Evolutionary conservation across 441 rosid species (phyloP), one percentile per base, ranked within the genome.

Genomic region (Hura crepitans): DNA sequence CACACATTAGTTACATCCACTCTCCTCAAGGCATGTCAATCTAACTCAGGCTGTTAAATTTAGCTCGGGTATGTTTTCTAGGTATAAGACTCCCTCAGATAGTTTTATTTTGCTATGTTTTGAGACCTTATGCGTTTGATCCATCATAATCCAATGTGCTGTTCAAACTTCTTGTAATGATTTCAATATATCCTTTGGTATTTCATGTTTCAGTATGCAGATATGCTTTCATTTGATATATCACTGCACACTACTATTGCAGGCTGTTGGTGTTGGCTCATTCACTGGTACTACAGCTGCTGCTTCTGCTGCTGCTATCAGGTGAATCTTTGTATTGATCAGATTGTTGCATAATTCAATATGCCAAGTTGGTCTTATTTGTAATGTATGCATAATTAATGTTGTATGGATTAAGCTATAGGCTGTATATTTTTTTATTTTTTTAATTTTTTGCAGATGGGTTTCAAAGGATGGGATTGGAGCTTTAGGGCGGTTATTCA

Each of bases 401-500:
- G 22, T 68, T 78, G 33, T 65, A 37, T 74, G 55, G 66, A 75
- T 49, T 72, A 58, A 84, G 66, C 43, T 17, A 31, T 71, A 45
- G 50, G 51, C 70, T 69, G 47, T 65, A n/a, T n/a, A n/a, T n/a
- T n/a, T n/a, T n/a, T n/a, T n/a, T n/a, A n/a, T n/a, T n/a, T n/a
- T n/a, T n/a, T 18, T 71, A 31, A 51, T 68, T 74, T 61, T 70
- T 74, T 35, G 76, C 83, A 92, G 99, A 87, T 94, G 99, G 99
- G 97, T 94, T 43, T 87, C 97, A 59, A 94, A 94, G 86, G 99
- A 94, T 84, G 97, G 99, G 75, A 92, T 92, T 75, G 99, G 99
- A 78, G 87, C 97, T 78, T 73, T 94, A 28, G 99, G 99, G 58
- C 96, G 99, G 77, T 82, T 94, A 75, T 85, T 92, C 78, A 87